A percentile compares a stretch with the other conserved stretches of the same genome.
These are phyloP conservation scores for Pneumocystis murina DNA, from an alignment of 1,139 yeast species.

Conservation along the genomic window DNA sequence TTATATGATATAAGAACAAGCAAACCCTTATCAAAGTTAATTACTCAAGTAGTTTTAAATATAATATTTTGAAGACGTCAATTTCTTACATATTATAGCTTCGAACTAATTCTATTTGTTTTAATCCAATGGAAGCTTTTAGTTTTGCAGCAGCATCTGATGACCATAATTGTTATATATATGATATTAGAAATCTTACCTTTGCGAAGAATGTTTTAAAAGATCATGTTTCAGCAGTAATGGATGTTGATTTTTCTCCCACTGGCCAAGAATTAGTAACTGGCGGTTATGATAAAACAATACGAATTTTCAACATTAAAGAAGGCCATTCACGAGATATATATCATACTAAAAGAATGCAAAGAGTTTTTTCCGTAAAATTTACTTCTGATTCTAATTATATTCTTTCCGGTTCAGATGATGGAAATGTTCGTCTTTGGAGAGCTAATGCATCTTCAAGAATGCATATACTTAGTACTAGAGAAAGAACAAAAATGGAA, in stretches of 20 bases:
- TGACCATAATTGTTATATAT: conserved; percentile 85
- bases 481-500: conserved; percentile 70
- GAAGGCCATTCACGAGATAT: conserved; percentile 91
- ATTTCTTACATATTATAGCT: conserved; percentile 26
- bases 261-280: conserved; percentile 94
- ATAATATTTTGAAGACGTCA: neutral
- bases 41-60: conserved; percentile 28
- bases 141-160: conserved; percentile 85
- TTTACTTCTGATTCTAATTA: conserved; percentile 81
- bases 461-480: conserved; percentile 61
- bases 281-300: conserved; percentile 87
- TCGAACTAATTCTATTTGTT: conserved; percentile 72
- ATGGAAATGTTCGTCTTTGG: conserved; percentile 90
- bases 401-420: conserved; percentile 84
- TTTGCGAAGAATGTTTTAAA: conserved; percentile 71
- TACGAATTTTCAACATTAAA: conserved; percentile 57
- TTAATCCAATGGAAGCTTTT: conserved; percentile 98
- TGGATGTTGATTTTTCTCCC: conserved; percentile 89
- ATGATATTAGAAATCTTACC: conserved; percentile 88
- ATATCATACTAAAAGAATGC: conserved; percentile 96
- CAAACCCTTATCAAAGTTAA: conserved; percentile 81
- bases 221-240: conserved; percentile 91
- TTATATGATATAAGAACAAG: conserved; percentile 86
- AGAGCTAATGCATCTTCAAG: conserved; percentile 75
- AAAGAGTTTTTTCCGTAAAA: conserved; percentile 69